Conservation (phyloP, 805 yeast genomes). For the Teunomyces aglyptinius region DNA sequence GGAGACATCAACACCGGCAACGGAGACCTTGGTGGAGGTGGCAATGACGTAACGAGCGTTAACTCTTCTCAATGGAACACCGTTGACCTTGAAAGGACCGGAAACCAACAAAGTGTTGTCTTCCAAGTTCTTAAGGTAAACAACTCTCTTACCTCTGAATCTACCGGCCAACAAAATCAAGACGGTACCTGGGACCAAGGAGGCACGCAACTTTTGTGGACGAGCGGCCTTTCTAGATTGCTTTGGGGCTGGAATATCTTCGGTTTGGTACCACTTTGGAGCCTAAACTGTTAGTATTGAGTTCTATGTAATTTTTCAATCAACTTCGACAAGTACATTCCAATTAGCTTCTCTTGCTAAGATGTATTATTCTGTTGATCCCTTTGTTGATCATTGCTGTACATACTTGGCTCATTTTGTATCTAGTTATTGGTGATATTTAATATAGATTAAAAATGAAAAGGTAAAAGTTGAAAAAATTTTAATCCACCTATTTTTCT, state of each 20-base stretch:
- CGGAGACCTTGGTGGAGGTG: conserved; percentile 88
- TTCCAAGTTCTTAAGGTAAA: conserved; percentile 92
- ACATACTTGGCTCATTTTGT: conserved; percentile 18
- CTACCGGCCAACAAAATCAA: conserved; percentile 97
- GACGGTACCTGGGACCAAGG: conserved; percentile 97
- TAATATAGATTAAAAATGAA: conserved; percentile 10
- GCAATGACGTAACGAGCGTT: conserved; percentile 98
- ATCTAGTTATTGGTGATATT: conserved; percentile 17
- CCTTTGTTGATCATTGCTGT: background rate
- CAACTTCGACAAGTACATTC: background rate
- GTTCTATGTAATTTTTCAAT: background rate
- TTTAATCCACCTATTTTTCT: conserved; percentile 13
- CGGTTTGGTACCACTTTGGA: conserved; percentile 93
- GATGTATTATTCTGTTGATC: background rate
- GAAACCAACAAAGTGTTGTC: conserved; percentile 96
- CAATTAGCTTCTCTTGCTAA: background rate
- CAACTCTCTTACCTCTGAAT: conserved; percentile 99
- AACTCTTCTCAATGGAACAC: conserved; percentile 99
- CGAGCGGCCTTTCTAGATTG: conserved; percentile 86
- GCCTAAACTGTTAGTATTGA: conserved; percentile 45
- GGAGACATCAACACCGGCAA: conserved; percentile 77
- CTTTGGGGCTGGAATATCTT: conserved; percentile 84
- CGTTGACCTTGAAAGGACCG: conserved; percentile 99
- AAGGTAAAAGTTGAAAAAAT: conserved; percentile 8
- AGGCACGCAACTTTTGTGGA: conserved; percentile 93